Percentiles rank a stretch among this genome's conserved stretches.
These are phyloP conservation scores for Euphrasia confusa DNA, from an alignment of 257 asterid species.

Conservation along the genomic window DNA sequence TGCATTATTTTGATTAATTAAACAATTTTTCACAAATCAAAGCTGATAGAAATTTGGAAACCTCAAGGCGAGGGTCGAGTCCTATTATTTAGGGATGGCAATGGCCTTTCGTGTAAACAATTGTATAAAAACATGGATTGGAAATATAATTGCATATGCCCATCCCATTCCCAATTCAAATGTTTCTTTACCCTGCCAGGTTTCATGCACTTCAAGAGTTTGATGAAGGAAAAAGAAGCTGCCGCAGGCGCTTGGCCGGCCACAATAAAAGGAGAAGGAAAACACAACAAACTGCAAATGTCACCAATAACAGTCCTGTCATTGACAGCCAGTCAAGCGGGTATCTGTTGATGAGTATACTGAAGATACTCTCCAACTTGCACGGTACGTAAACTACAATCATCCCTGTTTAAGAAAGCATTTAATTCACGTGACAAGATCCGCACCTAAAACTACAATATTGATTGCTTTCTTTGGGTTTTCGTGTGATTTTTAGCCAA, in stretches of 20 bases:
- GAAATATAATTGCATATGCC: background rate
- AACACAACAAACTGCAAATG: conserved; percentile 49
- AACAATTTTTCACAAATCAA: background rate
- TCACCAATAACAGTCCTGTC: conserved; percentile 28
- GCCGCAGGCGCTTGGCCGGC: conserved; percentile 74
- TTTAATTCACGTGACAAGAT: conserved; percentile 12
- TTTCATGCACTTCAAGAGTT: conserved; percentile 86
- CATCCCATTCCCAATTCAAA: conserved; percentile 2
- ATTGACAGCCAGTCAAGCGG: conserved; percentile 57
- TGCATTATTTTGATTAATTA: background rate
- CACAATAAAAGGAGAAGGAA: conserved; percentile 84
- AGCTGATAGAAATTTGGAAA: background rate
- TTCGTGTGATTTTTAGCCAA: conserved; percentile 44
- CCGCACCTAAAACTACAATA: background rate
- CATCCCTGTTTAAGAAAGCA: conserved; percentile 1
- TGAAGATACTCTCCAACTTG: conserved; percentile 70
- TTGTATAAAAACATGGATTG: background rate
- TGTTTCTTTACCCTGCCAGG: conserved; percentile 56
- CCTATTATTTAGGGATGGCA: background rate
- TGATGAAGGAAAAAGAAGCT: conserved; percentile 82
- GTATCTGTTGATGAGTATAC: conserved; percentile 59
- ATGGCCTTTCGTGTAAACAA: background rate
- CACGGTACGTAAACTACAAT: conserved; percentile 48
- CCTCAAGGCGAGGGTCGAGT: background rate
- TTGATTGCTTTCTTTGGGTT: conserved; percentile 22